Percentiles rank a stretch among this genome's conserved stretches.
Evolutionary conservation across 148 eudicot genomes (phyloP).

Genomic region (Rhododendron mucronatum): DNA sequence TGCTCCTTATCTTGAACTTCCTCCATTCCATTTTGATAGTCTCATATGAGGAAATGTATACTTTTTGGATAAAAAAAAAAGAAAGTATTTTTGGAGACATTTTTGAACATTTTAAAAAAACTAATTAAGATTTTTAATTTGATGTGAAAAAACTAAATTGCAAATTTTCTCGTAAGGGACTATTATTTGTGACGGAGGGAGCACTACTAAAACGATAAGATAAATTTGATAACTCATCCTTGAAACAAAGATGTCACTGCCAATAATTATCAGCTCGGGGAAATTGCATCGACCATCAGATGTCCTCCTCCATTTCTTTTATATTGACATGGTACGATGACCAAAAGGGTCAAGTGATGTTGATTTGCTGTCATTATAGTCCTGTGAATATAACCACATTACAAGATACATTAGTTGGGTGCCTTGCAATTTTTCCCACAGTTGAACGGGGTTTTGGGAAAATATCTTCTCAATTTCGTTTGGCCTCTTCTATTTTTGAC

Average conservation of each 20-base stretch:
- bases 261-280: not conserved
- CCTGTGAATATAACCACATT: not conserved
- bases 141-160: too few relatives aligned
- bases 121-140: too few relatives aligned
- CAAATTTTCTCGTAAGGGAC: too few relatives aligned
- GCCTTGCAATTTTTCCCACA: not conserved
- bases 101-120: too few relatives aligned
- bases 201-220: not conserved
- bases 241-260: not conserved
- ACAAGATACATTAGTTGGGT: not conserved
- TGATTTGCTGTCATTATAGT: not conserved
- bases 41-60: too few relatives aligned
- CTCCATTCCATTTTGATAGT: not conserved
- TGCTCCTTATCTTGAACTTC: too few relatives aligned
- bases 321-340: not conserved
- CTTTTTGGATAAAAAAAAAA: too few relatives aligned
- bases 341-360: not conserved
- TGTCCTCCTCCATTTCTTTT: not conserved
- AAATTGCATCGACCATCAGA: not conserved
- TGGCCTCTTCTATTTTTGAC: not conserved
- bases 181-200: too few relatives aligned
- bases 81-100: too few relatives aligned
- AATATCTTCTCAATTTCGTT: not conserved
- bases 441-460: not conserved
- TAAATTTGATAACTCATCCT: not conserved